phyloP scores from a whole-genome alignment of 2,329 filamentous ascomycete genomes.

The Phialophora verrucosa region DNA sequence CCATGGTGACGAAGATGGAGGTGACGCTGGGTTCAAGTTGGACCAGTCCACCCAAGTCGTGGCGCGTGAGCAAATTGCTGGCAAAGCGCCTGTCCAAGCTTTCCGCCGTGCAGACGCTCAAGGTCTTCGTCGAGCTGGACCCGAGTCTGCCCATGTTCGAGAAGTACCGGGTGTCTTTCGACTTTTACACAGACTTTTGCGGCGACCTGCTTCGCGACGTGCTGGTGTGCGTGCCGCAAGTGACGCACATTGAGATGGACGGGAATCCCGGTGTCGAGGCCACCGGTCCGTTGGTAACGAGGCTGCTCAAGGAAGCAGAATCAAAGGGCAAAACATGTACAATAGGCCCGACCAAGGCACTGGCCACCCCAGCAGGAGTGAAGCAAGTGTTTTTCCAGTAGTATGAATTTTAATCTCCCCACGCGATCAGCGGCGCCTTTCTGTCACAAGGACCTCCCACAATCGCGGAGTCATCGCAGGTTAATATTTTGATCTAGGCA shows the following conservation, averaged over 20 bases:
- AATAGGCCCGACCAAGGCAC: constrained; percentile 43
- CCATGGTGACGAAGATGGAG: constrained; percentile 59
- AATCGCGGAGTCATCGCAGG: background rate
- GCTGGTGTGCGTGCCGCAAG: constrained; percentile 56
- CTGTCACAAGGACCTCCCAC: background rate
- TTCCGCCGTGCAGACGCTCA: constrained; percentile 54
- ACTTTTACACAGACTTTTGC: constrained; percentile 64
- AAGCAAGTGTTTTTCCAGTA: constrained; percentile 44
- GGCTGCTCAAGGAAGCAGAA: constrained; percentile 50
- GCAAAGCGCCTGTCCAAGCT: constrained; percentile 44
- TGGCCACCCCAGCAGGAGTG: constrained; percentile 41
- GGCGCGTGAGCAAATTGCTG: constrained; percentile 57
- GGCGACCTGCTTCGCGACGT: constrained; percentile 57
- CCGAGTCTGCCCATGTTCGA: constrained; percentile 60
- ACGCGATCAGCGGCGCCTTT: background rate
- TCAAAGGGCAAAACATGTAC: constrained; percentile 44
- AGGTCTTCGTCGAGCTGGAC: constrained; percentile 64
- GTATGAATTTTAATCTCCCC: constrained; percentile 16
- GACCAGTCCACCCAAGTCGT: constrained; percentile 61
- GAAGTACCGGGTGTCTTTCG: constrained; percentile 61
- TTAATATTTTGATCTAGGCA: background rate
- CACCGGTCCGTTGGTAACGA: constrained; percentile 57
- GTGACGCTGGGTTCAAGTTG: constrained; percentile 65
- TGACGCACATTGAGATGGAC: constrained; percentile 60
- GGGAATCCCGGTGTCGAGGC: constrained; percentile 60